These are phyloP conservation scores for Metschnikowia arizonensis DNA, from an alignment of 805 yeast species.

Conservation along the genomic window DNA sequence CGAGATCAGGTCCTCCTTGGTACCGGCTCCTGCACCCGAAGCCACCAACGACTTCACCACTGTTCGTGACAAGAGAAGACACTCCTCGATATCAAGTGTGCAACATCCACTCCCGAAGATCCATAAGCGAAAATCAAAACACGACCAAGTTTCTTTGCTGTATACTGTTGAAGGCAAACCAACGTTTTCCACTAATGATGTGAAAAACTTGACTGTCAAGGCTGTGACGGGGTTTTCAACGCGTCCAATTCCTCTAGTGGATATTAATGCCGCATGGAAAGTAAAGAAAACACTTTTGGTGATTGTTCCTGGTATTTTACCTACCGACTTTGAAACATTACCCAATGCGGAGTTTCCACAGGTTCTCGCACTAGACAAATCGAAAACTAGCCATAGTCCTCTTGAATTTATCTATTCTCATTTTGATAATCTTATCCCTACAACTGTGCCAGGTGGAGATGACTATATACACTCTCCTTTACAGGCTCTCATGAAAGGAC, in stretches of 20 bases:
- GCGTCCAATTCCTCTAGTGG: constrained; percentile 3
- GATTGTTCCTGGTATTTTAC: constrained; percentile 61
- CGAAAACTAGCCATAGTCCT: constrained; percentile 6
- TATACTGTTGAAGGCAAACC: background rate
- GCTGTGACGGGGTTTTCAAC: constrained; percentile 1
- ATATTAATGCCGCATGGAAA: constrained; percentile 11
- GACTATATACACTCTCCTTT: constrained; percentile 52
- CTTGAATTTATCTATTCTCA: constrained; percentile 33
- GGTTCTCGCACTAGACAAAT: constrained; percentile 3
- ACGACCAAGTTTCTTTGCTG: constrained; percentile 18
- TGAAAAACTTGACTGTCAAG: constrained; percentile 8
- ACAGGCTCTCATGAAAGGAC: constrained; percentile 52
- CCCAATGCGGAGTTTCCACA: background rate
- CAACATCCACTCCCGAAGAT: constrained; percentile 19
- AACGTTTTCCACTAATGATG: constrained; percentile 8
- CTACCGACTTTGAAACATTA: constrained; percentile 35
- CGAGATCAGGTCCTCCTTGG: background rate
- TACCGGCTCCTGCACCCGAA: background rate
- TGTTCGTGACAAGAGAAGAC: constrained; percentile 28
- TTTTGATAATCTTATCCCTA: constrained; percentile 46
- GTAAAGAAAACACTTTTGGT: constrained; percentile 48
- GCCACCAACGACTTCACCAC: background rate
- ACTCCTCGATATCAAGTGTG: constrained; percentile 34
- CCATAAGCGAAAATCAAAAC: constrained; percentile 30
- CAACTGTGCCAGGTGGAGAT: constrained; percentile 64